phyloP scores from a whole-genome alignment of 208 protist genomes.

The Polymyxa betae region DNA sequence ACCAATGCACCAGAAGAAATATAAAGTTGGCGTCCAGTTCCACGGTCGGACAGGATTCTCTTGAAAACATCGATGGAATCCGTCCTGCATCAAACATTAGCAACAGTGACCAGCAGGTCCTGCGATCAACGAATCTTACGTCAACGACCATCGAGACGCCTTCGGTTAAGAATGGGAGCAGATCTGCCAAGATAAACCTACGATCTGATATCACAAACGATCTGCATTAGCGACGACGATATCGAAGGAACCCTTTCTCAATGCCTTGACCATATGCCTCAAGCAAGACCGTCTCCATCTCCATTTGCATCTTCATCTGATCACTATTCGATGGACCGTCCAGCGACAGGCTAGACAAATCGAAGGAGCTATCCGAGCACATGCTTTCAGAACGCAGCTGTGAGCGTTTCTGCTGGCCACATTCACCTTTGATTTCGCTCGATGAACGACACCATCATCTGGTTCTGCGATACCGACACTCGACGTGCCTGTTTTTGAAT shows the following conservation, averaged over 20 bases:
- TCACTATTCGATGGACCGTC: not conserved
- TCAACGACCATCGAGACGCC: conserved; percentile 12
- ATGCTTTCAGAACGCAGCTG: not conserved
- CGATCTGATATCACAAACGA: too few species aligned
- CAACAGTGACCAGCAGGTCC: not conserved
- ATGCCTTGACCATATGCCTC: too few species aligned
- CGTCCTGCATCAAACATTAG: not conserved
- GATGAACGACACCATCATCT: conserved; percentile 9
- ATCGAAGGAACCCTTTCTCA: too few species aligned
- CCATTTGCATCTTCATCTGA: conserved; percentile 18
- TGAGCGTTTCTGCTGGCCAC: not conserved
- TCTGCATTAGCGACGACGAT: too few species aligned
- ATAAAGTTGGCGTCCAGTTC: conserved; percentile 24
- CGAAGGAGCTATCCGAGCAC: not conserved
- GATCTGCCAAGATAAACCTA: not conserved
- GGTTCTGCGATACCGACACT: not conserved
- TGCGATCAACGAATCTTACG: not conserved
- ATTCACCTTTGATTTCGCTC: not conserved
- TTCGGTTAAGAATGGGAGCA: conserved; percentile 29
- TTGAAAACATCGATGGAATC: conserved; percentile 43
- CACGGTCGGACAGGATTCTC: not conserved
- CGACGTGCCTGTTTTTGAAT: too few species aligned
- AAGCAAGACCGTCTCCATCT: not conserved
- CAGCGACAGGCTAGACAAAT: not conserved
- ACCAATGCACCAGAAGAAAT: conserved; percentile 31